Percentiles rank a stretch among this genome's conserved stretches.
Evolutionary conservation across 257 asterid species (phyloP).

Genomic region (Nicotiana tabacum): DNA sequence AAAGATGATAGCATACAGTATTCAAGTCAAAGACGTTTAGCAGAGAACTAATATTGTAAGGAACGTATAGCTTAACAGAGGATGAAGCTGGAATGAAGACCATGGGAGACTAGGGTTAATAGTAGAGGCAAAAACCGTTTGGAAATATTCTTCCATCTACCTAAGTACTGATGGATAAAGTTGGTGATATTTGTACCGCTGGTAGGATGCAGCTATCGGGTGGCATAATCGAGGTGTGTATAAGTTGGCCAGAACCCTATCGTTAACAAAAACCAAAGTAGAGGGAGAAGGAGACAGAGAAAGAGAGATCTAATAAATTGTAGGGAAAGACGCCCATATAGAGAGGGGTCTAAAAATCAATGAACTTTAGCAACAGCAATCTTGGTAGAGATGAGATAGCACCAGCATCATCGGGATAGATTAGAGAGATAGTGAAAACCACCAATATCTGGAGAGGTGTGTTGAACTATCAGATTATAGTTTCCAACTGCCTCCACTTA

Average conservation of each 20-base stretch:
- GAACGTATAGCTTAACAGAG: background rate
- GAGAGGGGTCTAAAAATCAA: background rate
- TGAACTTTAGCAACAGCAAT: background rate
- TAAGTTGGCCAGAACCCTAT: background rate
- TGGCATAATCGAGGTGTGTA: background rate
- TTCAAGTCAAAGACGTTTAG: background rate
- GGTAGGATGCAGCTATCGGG: background rate
- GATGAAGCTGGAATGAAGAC: background rate
- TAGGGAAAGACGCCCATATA: background rate
- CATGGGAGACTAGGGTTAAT: background rate
- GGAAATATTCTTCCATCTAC: background rate
- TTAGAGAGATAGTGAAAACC: background rate
- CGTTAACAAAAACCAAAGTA: background rate
- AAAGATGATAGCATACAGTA: background rate
- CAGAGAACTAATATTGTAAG: background rate
- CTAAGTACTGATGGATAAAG: background rate
- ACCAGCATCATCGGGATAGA: background rate
- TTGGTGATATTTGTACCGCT: background rate
- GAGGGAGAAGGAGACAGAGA: background rate
- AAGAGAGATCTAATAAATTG: background rate
- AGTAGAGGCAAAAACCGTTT: background rate
- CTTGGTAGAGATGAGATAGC: background rate
- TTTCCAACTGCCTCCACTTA: conserved; percentile 31
- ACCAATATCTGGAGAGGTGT: background rate
- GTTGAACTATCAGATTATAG: background rate